Conservation (phyloP, 306 rosid genomes). For the Abrus precatorius region DNA sequence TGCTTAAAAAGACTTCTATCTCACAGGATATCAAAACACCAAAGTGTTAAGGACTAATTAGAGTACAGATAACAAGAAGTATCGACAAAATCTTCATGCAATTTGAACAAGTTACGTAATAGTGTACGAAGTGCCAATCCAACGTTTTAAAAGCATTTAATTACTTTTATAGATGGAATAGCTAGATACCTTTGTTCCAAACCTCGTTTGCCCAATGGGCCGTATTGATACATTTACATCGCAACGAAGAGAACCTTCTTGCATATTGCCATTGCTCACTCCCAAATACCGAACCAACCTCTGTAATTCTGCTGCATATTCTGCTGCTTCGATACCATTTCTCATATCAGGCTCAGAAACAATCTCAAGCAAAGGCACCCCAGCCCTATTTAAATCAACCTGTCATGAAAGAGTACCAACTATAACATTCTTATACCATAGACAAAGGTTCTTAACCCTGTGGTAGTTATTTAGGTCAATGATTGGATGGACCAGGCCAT, state of each 20-base stretch:
- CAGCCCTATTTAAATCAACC: conserved; percentile 98
- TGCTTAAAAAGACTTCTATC: not conserved
- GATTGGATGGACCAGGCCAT: conserved; percentile 18
- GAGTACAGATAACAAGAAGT: not conserved
- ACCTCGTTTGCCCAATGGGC: conserved; percentile 79
- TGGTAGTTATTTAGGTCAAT: conserved; percentile 8
- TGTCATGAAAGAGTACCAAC: conserved; percentile 50
- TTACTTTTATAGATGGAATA: conserved; percentile 2
- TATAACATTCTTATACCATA: conserved; percentile 33
- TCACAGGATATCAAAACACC: conserved; percentile 8
- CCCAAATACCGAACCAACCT: conserved; percentile 92
- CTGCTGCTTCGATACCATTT: conserved; percentile 96
- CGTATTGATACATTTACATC: conserved; percentile 94
- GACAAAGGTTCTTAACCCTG: conserved; percentile 4
- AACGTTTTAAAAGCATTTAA: not conserved
- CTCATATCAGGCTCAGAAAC: conserved; percentile 99
- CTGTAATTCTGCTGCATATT: conserved; percentile 94
- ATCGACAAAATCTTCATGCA: conserved; percentile 20
- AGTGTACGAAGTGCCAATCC: not conserved
- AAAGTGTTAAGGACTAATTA: not conserved
- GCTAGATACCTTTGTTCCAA: conserved; percentile 82
- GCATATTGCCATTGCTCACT: conserved; percentile 97
- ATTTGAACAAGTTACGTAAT: conserved; percentile 19
- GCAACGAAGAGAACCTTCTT: conserved; percentile 97
- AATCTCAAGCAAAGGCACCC: conserved; percentile 97